Conservation (phyloP, 371 early-diverging fungal species). For the Nematocida sp. region DNA sequence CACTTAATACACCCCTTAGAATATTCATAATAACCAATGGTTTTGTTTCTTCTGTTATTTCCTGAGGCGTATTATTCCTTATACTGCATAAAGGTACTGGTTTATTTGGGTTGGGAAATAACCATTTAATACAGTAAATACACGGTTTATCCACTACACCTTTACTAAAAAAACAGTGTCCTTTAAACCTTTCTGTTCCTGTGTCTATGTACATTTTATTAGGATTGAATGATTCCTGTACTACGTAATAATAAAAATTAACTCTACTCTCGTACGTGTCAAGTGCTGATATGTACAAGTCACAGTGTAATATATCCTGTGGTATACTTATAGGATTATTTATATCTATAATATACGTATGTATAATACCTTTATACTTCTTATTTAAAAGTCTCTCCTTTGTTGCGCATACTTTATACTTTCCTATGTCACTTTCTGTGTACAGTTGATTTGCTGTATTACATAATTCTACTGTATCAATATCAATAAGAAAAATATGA, state of each 20-base stretch:
- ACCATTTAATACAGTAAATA: conserved; percentile 49
- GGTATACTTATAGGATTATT: not conserved
- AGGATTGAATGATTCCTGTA: not conserved
- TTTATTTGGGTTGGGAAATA: conserved; percentile 33
- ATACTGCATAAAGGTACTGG: conserved; percentile 16
- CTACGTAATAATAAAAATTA: conserved; percentile 53
- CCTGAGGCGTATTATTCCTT: not conserved
- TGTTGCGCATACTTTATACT: conserved; percentile 23
- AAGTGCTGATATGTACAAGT: conserved; percentile 46
- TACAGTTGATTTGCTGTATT: conserved; percentile 32
- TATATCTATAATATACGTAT: conserved; percentile 10
- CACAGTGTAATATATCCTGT: not conserved
- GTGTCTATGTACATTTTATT: conserved; percentile 30
- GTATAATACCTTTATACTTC: not conserved
- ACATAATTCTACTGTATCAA: conserved; percentile 26
- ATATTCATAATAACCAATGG: conserved; percentile 12
- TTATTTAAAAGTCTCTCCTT: not conserved
- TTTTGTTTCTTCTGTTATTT: conserved; percentile 4
- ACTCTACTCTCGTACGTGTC: conserved; percentile 49
- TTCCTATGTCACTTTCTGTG: conserved; percentile 26
- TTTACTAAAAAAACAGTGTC: conserved; percentile 27
- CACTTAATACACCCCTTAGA: not conserved
- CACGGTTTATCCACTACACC: not conserved
- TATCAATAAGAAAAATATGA: conserved; percentile 30
- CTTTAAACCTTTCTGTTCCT: conserved; percentile 40